Base-by-base conservation (phyloP, 139 green algal genomes). In the Volvox africanus region DNA sequence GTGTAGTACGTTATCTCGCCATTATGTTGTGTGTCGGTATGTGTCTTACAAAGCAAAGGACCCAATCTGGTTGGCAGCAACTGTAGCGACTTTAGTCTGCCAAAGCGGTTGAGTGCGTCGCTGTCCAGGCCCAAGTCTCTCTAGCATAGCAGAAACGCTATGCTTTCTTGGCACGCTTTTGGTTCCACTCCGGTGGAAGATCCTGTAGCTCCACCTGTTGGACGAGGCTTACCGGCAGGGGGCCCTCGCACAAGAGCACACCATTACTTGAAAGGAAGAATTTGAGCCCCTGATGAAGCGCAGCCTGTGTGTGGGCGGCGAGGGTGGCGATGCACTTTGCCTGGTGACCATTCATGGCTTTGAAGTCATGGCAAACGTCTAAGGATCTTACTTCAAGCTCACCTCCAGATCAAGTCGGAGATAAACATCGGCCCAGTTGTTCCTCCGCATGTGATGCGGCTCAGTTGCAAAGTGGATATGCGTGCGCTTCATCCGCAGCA, bases 401-500 rank as follows among this genome's bases (percentile, higher is more conserved):
- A 93, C 85, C 61, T 84, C 32, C 33, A 96, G 77, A 69, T 97
- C 90, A 13, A 97, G 93, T 71, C 80, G 71, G 65, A 97, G 90
- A 19, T 94, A 71, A 19, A 95, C 86, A 32, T 87, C 88, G 0
- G 94, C 95, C 95, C 95, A 97, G 16, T 89, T 92, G 92, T 97
- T 96, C 20, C 21, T 89, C 0, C 96, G 92, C 88, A 97, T 69
- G 69, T 96, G 93, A 18, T 89, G 76, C 2, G 92, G 88, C 84
- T 90, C 61, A 3, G 94, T 95, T n/a, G 96, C 95, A 91, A 97
- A 97, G 91, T 97, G 96, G 61, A 97, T 96, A 91, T 97, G 96
- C 21, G 93, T 96, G 65, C 94, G 92, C n/a, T 81, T 86, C 94
- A 97, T 97, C 30, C 92, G 90, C 26, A 88, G 81, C 44, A 97